phyloP scores from a whole-genome alignment of 2,329 filamentous ascomycete species.

The Cercospora sp. region DNA sequence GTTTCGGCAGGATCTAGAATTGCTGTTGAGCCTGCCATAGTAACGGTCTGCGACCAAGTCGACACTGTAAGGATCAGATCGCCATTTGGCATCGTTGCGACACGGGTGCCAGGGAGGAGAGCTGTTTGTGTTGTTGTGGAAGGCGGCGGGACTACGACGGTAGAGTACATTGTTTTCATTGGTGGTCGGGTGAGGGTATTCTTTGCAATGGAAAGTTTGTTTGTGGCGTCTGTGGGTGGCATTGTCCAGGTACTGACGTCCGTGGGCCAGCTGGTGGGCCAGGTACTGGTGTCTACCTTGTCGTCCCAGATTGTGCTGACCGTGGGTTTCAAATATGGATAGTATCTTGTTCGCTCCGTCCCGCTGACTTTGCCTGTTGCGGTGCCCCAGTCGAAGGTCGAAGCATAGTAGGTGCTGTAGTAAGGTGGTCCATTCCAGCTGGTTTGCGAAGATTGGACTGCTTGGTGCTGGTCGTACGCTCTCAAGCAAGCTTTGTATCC shows the following conservation, averaged over 20 bases:
- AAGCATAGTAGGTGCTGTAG: background rate
- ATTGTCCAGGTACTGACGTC: slow-evolving; percentile 1
- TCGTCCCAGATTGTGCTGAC: slow-evolving; percentile 3
- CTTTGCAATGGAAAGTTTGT: background rate
- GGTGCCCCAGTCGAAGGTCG: background rate
- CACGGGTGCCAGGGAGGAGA: background rate
- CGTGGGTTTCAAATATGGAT: background rate
- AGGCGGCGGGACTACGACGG: background rate
- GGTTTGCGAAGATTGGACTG: background rate
- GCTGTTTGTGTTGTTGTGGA: background rate
- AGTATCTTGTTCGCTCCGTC: background rate
- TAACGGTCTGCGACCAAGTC: background rate
- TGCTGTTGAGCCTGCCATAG: background rate
- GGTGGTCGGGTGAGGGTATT: background rate
- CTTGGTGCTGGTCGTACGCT: background rate
- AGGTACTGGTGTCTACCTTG: background rate
- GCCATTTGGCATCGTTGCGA: background rate
- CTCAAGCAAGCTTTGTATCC: background rate
- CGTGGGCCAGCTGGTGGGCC: slow-evolving; percentile 1
- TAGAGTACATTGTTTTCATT: background rate
- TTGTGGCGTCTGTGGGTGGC: background rate
- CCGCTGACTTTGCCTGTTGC: background rate
- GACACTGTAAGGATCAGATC: background rate
- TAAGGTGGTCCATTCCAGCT: slow-evolving; percentile 2
- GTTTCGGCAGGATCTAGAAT: background rate